Evolutionary conservation across 306 rosid genomes (phyloP).

Genomic region (Acmispon strigosus): DNA sequence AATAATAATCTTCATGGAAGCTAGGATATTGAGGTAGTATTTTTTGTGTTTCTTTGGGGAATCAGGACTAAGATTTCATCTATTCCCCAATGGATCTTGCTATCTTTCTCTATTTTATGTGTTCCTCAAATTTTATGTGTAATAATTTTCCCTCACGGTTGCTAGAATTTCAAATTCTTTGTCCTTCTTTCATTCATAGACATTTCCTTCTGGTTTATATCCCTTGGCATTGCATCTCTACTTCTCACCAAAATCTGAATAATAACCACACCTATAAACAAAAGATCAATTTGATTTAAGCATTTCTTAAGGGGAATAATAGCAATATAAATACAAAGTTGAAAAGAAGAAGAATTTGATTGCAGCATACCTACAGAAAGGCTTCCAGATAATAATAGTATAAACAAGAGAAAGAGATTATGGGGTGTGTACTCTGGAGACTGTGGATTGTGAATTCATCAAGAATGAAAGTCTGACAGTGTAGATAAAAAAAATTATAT

Average conservation of each 20-base stretch:
- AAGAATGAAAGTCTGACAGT: conserved; percentile 6
- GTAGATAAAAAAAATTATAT: conserved; percentile 6
- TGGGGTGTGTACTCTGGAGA: not conserved
- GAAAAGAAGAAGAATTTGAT: not conserved
- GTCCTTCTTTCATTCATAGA: too few relatives aligned
- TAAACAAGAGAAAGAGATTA: not conserved
- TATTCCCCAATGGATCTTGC: too few relatives aligned
- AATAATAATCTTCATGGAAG: too few relatives aligned
- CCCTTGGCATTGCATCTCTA: not conserved
- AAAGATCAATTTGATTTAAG: too few relatives aligned
- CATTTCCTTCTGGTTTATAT: not conserved
- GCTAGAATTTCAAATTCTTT: too few relatives aligned
- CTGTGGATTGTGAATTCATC: not conserved
- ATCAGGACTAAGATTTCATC: too few relatives aligned
- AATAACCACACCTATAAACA: not conserved
- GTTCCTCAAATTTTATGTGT: too few relatives aligned
- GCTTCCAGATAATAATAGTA: not conserved
- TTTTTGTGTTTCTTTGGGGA: too few relatives aligned
- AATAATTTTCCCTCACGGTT: too few relatives aligned
- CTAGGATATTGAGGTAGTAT: too few relatives aligned
- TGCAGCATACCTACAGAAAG: not conserved
- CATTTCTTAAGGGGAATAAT: not conserved
- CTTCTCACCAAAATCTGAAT: not conserved
- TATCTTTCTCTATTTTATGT: too few relatives aligned
- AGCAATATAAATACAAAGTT: not conserved